Base-by-base conservation (phyloP, 2,329 filamentous ascomycete genomes). In the Ophiostoma sp. region DNA sequence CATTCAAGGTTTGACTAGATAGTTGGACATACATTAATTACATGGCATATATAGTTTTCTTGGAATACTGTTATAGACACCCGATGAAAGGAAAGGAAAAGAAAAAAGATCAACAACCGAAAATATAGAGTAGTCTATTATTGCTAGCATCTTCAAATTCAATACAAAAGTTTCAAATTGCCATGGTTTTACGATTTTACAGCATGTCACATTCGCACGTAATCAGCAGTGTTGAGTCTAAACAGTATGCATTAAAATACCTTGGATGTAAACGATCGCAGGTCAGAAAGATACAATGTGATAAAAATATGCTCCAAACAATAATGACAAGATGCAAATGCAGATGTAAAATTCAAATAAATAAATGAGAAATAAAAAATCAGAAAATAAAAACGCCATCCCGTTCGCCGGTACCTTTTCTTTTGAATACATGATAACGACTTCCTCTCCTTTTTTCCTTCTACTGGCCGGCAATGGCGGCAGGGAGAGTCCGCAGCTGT, bases 391-490 rank as follows among this genome's bases (percentile, higher is more conserved):
- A 54, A 65, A 70, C 66, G 67, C 69, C 66, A 35, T 64, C 54
- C 69, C 11, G 31, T 70, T 70, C 67, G 66, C 67, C 67, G 31
- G 33, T 60, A 20, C 31, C 39, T 64, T 67, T 67, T 70, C 31
- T 44, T 48, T 39, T 35, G 31, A 23, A 31, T 27, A 62, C 23
- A 27, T 27, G 8, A 35, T 27, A 27, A 27, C 52, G 8, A 23
- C 52, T 23, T 23, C 52, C 52, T 17, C 44, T n/a, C 44, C 3
- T 27, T 54, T 35, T 23, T 33, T 62, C 62, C 62, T 33, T 17
- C 67, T 33, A 70, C 54, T 70, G 54, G 23, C 66, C 39, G 35
- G 69, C 27, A 20, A 68, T 20, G 17, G 54, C 27, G 15, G 62
- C 33, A 35, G 68, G 36, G 62, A 70, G 23, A 33, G 57, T n/a